Evolutionary conservation across 352 stramenopile genomes (phyloP).

Genomic region (Phytophthora idaei): DNA sequence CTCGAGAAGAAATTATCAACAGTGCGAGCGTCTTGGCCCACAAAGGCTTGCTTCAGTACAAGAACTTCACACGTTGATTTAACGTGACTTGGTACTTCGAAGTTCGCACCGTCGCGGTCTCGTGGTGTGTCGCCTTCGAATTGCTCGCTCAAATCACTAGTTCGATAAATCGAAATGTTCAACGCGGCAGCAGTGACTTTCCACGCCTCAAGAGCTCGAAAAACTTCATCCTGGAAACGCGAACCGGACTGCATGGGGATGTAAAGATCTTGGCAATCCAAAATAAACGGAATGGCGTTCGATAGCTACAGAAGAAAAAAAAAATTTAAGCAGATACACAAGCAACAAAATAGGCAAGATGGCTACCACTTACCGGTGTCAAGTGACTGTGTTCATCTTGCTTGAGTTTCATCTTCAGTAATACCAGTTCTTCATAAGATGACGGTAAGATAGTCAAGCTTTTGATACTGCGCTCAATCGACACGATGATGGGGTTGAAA

Average conservation of each 20-base stretch:
- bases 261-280: slow-evolving; percentile 34
- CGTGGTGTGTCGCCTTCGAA: slow-evolving; percentile 53
- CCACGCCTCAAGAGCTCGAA: slow-evolving; percentile 59
- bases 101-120: slow-evolving; percentile 21
- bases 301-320: slow-evolving; percentile 34
- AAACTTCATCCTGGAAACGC: slow-evolving; percentile 70
- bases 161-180: slow-evolving; percentile 60
- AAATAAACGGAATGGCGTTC: slow-evolving; percentile 44
- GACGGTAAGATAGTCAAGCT: slow-evolving; percentile 59
- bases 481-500: slow-evolving; percentile 67
- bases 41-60: slow-evolving; percentile 25
- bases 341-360: neutral
- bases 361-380: slow-evolving; percentile 31
- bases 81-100: slow-evolving; percentile 23
- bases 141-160: slow-evolving; percentile 44
- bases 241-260: slow-evolving; percentile 67
- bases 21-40: slow-evolving; percentile 19
- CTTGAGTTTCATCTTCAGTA: slow-evolving; percentile 65
- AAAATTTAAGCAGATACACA: neutral
- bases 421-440: slow-evolving; percentile 64
- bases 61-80: slow-evolving; percentile 35
- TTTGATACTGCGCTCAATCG: slow-evolving; percentile 58
- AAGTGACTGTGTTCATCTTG: slow-evolving; percentile 18
- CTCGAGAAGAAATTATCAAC: slow-evolving; percentile 52
- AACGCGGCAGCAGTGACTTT: slow-evolving; percentile 50